Evolutionary conservation across 1,139 yeast species (phyloP), one percentile per base, ranked within the genome.

Genomic region (Saccharomyces pastorianus): DNA sequence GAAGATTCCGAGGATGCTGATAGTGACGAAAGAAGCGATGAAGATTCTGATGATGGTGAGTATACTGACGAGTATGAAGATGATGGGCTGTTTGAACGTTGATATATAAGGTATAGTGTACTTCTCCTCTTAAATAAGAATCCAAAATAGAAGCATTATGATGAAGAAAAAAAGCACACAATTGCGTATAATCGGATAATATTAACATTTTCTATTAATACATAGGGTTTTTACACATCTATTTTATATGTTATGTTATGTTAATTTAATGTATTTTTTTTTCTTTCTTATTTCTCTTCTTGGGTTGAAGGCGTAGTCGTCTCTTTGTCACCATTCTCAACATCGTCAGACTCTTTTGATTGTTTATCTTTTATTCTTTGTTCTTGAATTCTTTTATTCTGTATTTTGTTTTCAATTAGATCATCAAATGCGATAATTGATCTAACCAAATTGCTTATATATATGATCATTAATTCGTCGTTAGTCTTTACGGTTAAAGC

Each of bases 391-490:
- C 78, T 80, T 65, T 83, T 83, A 70, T 90, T 90, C 64, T 88
- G 89, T 63, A 93, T 84, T 73, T 93, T 93, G 74, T 95, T 95
- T 66, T 93, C 99, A 69, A 95, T 93, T 71, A 95, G 80, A 70
- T 95, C 96, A 72, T 95, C 96, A 79, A 93, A 91, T 14, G 99
- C 96, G 68, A 93, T 88, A 64, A 93, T 93, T 17, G 98, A 88
- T 65, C 99, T 82, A 25, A 93, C 96, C 65, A 95, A 77, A 50
- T 95, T 85, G 65, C 95, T 83, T 60, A 93, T 82, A 69, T 95
- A 95, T 34, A 95, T 83, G 68, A 90, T 81, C 99, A 95, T 93
- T 63, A 95, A 77, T 71, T 93, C 96, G 66, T 95, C 99, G 68
- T 95, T 95, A 2, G 98, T 89, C 73, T 93, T 93, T 51, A 88